These are phyloP conservation scores for Lactuca saligna DNA, from an alignment of 129 eudicot species.

Conservation along the genomic window DNA sequence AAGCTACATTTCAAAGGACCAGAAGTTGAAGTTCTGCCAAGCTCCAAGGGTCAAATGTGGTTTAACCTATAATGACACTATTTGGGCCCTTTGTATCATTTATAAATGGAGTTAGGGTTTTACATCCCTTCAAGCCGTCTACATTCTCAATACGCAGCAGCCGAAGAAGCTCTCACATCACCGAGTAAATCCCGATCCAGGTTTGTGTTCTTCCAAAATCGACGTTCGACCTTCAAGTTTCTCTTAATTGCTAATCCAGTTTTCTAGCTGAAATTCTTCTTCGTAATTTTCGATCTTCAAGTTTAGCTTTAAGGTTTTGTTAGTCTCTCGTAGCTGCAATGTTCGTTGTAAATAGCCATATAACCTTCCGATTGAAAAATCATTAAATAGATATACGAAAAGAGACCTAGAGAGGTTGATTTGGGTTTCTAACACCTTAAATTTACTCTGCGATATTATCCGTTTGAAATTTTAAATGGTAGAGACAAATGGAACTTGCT, in stretches of 20 bases:
- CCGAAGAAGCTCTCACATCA: not conserved
- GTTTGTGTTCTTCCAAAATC: slow-evolving; percentile 2
- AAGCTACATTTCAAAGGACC: not conserved
- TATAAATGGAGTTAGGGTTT: slow-evolving; percentile 26
- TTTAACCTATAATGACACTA: slow-evolving; percentile 2
- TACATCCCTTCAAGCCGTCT: slow-evolving; percentile 12
- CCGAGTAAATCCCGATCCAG: not conserved
- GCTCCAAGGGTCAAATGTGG: not conserved
- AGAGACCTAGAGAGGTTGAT: not conserved
- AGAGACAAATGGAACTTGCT: not conserved
- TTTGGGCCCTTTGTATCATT: not conserved
- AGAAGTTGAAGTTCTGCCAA: not conserved
- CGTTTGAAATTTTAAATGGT: not conserved
- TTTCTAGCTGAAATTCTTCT: not conserved
- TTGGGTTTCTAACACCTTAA: not conserved
- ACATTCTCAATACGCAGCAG: slow-evolving; percentile 16
- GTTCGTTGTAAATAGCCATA: not conserved
- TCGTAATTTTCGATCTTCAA: not conserved
- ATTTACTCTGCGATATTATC: not conserved
- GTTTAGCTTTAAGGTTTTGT: not conserved
- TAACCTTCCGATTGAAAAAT: slow-evolving; percentile 12
- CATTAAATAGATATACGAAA: not conserved
- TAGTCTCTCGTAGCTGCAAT: not conserved
- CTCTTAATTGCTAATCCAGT: not conserved
- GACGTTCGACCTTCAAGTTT: not conserved